Percentiles rank a stretch among this genome's conserved stretches.
phyloP scores from a whole-genome alignment of 805 yeast genomes.

The Tetrapisispora nanseiensis region DNA sequence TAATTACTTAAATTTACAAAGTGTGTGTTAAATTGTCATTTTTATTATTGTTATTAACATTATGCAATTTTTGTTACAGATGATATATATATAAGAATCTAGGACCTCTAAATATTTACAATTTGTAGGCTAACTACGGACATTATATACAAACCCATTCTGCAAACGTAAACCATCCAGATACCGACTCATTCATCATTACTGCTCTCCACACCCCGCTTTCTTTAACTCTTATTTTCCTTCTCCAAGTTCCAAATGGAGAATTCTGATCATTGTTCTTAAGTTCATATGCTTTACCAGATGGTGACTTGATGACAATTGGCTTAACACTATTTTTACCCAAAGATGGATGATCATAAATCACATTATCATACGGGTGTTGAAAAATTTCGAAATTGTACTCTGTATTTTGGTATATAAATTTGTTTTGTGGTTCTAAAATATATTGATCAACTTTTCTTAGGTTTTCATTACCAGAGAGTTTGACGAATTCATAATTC shows the following conservation, averaged over 20 bases:
- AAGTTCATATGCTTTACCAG: constrained; percentile 64
- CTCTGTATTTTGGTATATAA: constrained; percentile 44
- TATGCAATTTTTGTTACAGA: too few species aligned
- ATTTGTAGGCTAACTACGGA: too few species aligned
- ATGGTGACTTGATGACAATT: constrained; percentile 72
- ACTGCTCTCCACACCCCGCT: constrained; percentile 77
- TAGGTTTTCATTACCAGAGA: constrained; percentile 62
- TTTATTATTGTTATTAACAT: too few species aligned
- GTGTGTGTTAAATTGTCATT: too few species aligned
- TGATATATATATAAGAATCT: not conserved
- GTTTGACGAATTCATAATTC: constrained; percentile 56
- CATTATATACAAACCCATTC: constrained; percentile 63
- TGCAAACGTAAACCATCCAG: constrained; percentile 80
- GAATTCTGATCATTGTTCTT: constrained; percentile 37
- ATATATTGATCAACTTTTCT: constrained; percentile 70
- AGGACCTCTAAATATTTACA: too few species aligned
- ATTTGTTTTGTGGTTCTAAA: constrained; percentile 70
- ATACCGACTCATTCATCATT: constrained; percentile 65
- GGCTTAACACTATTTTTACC: constrained; percentile 36
- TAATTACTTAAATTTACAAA: too few species aligned
- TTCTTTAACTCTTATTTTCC: constrained; percentile 55
- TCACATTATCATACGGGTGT: constrained; percentile 46
- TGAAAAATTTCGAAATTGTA: constrained; percentile 59
- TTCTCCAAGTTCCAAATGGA: constrained; percentile 49
- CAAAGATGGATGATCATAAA: constrained; percentile 16